Percentiles rank a stretch among this genome's conserved stretches.
Conservation (phyloP, 306 rosid species). For the Medicago truncatula region MtrunA17r5.0-ANR NC_053042.1:20504001-20504500, state of each 20-base stretch:
- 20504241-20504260: constrained; percentile 70
- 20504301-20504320: constrained; percentile 65
- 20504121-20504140: constrained; percentile 71
- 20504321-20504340: constrained; percentile 73
- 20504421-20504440: constrained; percentile 74
- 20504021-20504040: neutral
- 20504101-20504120: constrained; percentile 73
- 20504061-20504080: constrained; percentile 52
- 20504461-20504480: constrained; percentile 85
- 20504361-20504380: constrained; percentile 84
- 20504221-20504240: constrained; percentile 56
- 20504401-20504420: constrained; percentile 84
- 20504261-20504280: constrained; percentile 61
- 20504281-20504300: constrained; percentile 85
- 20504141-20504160: constrained; percentile 83
- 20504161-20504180: constrained; percentile 64
- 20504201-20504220: constrained; percentile 68
- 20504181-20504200: constrained; percentile 71
- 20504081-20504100: constrained; percentile 72
- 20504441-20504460: constrained; percentile 69
- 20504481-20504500: constrained; percentile 75
- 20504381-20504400: constrained; percentile 91
- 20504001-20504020: neutral
- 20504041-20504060: neutral
- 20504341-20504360: constrained; percentile 73